A percentile compares a stretch with the other conserved stretches of the same genome.
Conservation (phyloP, 2,329 filamentous ascomycete genomes). For the Beauveria asiatica region DNA sequence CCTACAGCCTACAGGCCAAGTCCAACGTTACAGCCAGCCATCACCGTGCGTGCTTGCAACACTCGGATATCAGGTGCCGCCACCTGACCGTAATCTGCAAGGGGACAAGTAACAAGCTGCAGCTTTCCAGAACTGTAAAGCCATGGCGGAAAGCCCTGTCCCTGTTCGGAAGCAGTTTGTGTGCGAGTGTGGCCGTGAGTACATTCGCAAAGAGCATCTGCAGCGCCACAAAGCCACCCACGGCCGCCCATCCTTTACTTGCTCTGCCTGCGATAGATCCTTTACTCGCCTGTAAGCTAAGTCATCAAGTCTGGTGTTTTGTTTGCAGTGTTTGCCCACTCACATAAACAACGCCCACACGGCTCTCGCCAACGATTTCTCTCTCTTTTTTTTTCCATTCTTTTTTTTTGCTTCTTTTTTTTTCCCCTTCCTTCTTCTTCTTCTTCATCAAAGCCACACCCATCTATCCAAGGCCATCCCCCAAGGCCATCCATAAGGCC, state of each 20-base stretch:
- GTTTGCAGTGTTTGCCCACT: conserved; percentile 11
- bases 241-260: conserved; percentile 25
- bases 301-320: too few relatives aligned
- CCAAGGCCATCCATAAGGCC: not conserved
- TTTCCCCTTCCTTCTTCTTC: too few relatives aligned
- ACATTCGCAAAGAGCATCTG: conserved; percentile 33
- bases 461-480: not conserved
- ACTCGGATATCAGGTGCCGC: too few relatives aligned
- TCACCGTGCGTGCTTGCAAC: too few relatives aligned
- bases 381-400: too few relatives aligned
- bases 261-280: conserved; percentile 28
- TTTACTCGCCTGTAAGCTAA: conserved; percentile 30
- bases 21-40: too few relatives aligned
- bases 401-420: too few relatives aligned
- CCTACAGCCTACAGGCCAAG: too few relatives aligned
- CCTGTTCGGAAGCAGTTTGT: conserved; percentile 4
- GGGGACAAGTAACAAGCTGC: not conserved
- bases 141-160: conserved; percentile 4
- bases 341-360: not conserved
- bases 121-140: not conserved
- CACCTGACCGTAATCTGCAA: too few relatives aligned
- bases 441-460: not conserved
- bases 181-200: conserved; percentile 32
- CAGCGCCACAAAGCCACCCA: conserved; percentile 32
- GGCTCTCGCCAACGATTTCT: too few relatives aligned